A percentile compares a stretch with the other conserved stretches of the same genome.
These are phyloP conservation scores for Sporothrix brunneoviolacea DNA, from an alignment of 2,329 filamentous ascomycete species.

Conservation along the genomic window DNA sequence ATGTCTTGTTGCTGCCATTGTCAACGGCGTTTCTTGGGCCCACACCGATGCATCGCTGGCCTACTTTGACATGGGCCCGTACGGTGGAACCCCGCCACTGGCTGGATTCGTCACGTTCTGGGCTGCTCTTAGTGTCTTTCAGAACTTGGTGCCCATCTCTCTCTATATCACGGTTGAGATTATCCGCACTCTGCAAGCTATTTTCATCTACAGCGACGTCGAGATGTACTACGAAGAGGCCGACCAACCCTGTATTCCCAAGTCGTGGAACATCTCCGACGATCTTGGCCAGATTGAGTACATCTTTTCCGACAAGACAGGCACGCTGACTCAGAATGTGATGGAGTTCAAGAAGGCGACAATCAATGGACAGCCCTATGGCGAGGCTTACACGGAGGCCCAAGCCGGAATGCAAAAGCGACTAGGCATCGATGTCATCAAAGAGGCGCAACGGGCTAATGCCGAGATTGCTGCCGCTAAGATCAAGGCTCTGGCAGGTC, in stretches of 20 bases:
- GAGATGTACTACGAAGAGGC: conserved; percentile 96
- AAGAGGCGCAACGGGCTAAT: conserved; percentile 64
- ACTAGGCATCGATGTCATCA: conserved; percentile 77
- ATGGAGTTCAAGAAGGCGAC: conserved; percentile 99
- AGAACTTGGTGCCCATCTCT: conserved; percentile 97
- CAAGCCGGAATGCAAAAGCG: conserved; percentile 94
- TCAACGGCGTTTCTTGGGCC: conserved; percentile 77
- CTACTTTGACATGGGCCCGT: conserved; percentile 81
- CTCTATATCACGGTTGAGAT: conserved; percentile 97
- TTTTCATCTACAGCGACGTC: conserved; percentile 95
- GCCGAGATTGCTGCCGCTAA: conserved; percentile 76
- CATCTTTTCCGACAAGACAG: conserved; percentile 57
- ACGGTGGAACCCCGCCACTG: conserved; percentile 65
- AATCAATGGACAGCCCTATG: conserved; percentile 92
- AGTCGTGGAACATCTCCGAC: conserved; percentile 98
- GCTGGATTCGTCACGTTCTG: conserved; percentile 96
- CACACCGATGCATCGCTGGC: conserved; percentile 65
- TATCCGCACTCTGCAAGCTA: conserved; percentile 82
- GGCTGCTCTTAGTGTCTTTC: conserved; percentile 89
- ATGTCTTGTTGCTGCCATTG: conserved; percentile 78
- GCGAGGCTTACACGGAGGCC: conserved; percentile 95
- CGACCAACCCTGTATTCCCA: conserved; percentile 91
- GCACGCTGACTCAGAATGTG: conserved; percentile 23
- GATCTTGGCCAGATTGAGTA: conserved; percentile 98
- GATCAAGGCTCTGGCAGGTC: conserved; percentile 60